Conservation (phyloP, 345 rosid genomes). For the Luvunga scandens region DNA sequence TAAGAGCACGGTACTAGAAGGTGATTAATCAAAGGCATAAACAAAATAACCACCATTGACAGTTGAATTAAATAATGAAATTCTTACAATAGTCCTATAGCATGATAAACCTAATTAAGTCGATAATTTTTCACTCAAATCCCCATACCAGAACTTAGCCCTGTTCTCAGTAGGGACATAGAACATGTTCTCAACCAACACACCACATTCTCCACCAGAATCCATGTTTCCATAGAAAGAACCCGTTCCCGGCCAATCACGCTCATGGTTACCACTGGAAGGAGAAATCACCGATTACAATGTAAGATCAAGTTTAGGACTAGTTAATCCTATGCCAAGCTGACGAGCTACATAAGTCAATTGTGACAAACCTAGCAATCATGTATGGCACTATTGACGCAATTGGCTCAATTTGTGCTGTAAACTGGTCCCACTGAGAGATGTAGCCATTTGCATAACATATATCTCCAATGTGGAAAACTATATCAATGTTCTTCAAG, state of each 20-base stretch:
- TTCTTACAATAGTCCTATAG: neutral
- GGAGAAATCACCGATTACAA: neutral
- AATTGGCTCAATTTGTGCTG: conserved; percentile 67
- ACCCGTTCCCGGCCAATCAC: conserved; percentile 73
- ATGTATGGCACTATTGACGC: conserved; percentile 70
- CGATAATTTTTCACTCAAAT: neutral
- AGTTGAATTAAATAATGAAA: neutral
- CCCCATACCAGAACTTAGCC: conserved; percentile 56
- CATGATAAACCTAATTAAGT: neutral
- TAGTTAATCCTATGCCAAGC: neutral
- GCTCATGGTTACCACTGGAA: conserved; percentile 74
- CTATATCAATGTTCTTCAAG: conserved; percentile 47
- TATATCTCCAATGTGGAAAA: conserved; percentile 76
- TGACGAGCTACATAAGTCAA: neutral
- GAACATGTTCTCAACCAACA: conserved; percentile 71
- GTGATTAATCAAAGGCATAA: neutral
- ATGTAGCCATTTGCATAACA: conserved; percentile 70
- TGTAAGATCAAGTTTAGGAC: neutral
- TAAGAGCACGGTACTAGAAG: neutral
- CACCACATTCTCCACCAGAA: conserved; percentile 86
- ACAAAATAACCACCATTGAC: neutral
- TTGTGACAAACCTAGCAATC: conserved; percentile 57
- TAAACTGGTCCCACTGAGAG: conserved; percentile 82
- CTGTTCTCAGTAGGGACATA: conserved; percentile 62
- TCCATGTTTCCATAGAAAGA: conserved; percentile 59